Base-by-base conservation (phyloP, 768 basidiomycete species). In the Hypsizygus marmoreus region DNA sequence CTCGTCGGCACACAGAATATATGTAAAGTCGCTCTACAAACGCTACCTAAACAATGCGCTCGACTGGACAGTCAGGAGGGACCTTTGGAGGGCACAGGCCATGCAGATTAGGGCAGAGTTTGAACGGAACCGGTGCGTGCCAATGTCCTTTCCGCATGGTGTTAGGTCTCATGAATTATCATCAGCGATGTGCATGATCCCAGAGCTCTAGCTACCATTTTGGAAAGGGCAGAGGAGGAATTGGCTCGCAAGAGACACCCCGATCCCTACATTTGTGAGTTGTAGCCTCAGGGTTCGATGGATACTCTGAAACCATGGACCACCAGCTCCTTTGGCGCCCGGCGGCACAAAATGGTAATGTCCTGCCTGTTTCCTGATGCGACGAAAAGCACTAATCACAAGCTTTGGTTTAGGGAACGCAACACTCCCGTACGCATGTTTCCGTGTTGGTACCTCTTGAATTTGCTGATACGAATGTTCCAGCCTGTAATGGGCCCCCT, bases 321-420 rank as follows among this genome's bases (percentile, higher is more conserved):
- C 25, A 53, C 30, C 50, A 97, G 95, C 86, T 47, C 79, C 94
- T 36, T 60, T 78, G 30, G 88, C 84, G 64, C 91, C 92, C 36
- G 92, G 88, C 47, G 95, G 95, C 47, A 93, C 92, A n/a, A 97
- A 95, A 71, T 97, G 94, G 94, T 95, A 59, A 57, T 86, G n/a
- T n/a, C n/a, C n/a, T 79, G 42, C 12, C 33, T 17, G 35, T 34
- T 16, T 43, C 23, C 31, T 34, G 51, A 40, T 51, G 37, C 12
- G 36, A 39, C 46, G 39, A 35, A 46, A 11, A 13, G 20, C 14
- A 26, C 50, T 60, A 55, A 59, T 55, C 36, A 60, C 30, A 19
- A 6, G n/a, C 23, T 13, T 41, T 45, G 24, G 40, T 46, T 24
- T 42, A 76, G 89, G 90, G 90, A 92, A 68, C 84, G 90, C 49